Evolutionary conservation across 2,329 filamentous ascomycete species (phyloP).

Genomic region (Elsinoe batatas): DNA sequence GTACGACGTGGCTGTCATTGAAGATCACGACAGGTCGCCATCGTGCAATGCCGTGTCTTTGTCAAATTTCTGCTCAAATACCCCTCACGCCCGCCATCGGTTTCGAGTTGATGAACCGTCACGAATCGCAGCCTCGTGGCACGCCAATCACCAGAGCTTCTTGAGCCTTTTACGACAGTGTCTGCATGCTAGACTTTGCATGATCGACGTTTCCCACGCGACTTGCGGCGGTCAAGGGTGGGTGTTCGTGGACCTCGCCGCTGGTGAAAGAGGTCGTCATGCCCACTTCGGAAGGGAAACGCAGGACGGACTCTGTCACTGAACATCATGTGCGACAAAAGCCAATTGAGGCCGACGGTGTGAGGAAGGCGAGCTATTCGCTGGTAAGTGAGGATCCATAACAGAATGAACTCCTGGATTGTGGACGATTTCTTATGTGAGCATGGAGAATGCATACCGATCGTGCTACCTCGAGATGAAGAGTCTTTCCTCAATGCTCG

Average conservation of each 20-base stretch:
- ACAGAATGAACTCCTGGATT: no score
- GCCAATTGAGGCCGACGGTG: neutral
- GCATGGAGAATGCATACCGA: no score
- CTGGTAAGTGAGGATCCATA: neutral
- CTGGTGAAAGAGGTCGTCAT: neutral
- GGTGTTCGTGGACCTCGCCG: neutral
- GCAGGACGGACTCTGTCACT: conserved; percentile 9
- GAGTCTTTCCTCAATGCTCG: no score
- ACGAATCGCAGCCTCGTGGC: neutral
- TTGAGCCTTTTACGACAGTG: neutral
- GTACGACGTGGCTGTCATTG: neutral
- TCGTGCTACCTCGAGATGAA: no score
- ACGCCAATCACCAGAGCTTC: neutral
- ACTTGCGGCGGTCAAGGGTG: neutral
- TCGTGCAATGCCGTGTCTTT: neutral
- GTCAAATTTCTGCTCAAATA: neutral
- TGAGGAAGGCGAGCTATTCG: conserved; percentile 11
- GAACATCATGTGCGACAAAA: conserved; percentile 6
- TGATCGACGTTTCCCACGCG: neutral
- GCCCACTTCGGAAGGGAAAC: conserved; percentile 4
- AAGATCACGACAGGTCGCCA: neutral
- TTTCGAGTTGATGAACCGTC: conserved; percentile 4
- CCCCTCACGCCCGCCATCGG: neutral
- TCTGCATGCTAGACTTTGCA: neutral
- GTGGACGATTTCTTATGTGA: no score